A percentile compares a stretch with the other conserved stretches of the same genome.
Conservation (phyloP, 306 rosid species). For the Carpinus viminea region DNA sequence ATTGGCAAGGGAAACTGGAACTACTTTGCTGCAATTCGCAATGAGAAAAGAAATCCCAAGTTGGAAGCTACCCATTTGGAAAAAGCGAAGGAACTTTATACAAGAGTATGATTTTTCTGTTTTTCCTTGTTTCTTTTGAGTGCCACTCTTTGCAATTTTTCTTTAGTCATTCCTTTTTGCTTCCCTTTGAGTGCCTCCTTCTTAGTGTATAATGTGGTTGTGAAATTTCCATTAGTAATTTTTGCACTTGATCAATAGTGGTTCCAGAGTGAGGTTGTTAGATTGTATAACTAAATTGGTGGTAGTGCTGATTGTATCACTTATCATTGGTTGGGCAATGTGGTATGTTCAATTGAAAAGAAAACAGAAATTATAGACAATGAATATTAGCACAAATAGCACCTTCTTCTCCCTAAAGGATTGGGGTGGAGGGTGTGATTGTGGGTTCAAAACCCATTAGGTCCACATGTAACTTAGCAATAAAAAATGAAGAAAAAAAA, state of each 20-base stretch:
- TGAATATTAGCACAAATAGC: background rate
- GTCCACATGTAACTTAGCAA: background rate
- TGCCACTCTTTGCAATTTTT: conserved; percentile 19
- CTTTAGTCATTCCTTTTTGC: conserved; percentile 5
- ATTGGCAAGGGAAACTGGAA: conserved; percentile 94
- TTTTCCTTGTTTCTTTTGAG: conserved; percentile 18
- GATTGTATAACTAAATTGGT: background rate
- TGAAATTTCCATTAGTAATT: conserved; percentile 21
- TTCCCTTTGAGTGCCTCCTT: conserved; percentile 22
- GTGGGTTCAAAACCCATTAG: background rate
- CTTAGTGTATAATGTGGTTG: conserved; percentile 12
- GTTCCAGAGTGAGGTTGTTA: background rate
- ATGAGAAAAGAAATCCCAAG: conserved; percentile 97
- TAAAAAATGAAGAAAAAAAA: background rate
- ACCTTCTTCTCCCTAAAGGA: background rate
- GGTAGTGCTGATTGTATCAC: background rate
- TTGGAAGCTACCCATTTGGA: conserved; percentile 99
- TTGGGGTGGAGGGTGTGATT: background rate
- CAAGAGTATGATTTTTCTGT: conserved; percentile 49
- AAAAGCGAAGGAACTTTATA: conserved; percentile 92
- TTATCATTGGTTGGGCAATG: background rate
- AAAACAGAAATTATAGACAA: background rate
- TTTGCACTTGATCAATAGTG: conserved; percentile 1
- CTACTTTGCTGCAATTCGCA: conserved; percentile 97
- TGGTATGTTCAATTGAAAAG: background rate